phyloP scores from a whole-genome alignment of 768 basidiomycete genomes.

The Tulasnella sp. region DNA sequence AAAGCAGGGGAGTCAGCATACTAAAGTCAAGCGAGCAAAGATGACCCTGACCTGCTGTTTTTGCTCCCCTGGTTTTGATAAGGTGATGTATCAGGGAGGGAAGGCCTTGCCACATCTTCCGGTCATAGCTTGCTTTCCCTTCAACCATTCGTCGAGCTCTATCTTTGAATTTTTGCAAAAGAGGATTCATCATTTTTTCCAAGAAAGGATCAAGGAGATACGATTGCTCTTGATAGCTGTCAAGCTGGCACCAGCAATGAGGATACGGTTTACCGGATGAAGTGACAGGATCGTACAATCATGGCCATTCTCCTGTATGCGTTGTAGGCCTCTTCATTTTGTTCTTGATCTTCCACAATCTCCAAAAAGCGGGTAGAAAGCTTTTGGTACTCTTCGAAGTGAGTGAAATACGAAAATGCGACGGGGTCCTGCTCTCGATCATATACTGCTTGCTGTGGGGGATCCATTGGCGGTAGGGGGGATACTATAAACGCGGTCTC shows the following conservation, averaged over 20 bases:
- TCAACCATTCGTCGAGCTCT: slow-evolving; percentile 42
- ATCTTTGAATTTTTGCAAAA: slow-evolving; percentile 53
- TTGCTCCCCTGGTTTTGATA: slow-evolving; percentile 82
- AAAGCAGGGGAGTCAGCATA: slow-evolving; percentile 4
- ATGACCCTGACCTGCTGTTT: slow-evolving; percentile 69
- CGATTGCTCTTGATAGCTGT: slow-evolving; percentile 86
- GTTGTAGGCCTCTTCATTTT: background rate
- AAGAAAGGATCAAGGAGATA: slow-evolving; percentile 88
- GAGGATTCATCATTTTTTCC: slow-evolving; percentile 67
- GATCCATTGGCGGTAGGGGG: background rate
- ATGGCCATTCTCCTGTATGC: background rate
- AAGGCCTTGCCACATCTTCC: slow-evolving; percentile 34
- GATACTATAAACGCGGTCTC: background rate
- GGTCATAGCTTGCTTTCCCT: slow-evolving; percentile 34
- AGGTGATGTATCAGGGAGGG: slow-evolving; percentile 65
- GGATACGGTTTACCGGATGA: background rate
- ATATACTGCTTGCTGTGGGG: background rate
- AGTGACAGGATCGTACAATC: background rate
- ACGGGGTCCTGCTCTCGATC: background rate
- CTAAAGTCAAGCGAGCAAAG: background rate
- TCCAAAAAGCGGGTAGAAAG: background rate
- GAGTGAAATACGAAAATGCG: background rate
- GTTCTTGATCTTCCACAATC: background rate
- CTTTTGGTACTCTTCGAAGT: slow-evolving; percentile 2
- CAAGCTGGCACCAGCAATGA: slow-evolving; percentile 45